Percentiles rank a stretch among this genome's conserved stretches.
Conservation (phyloP, 495 filamentous ascomycete species). For the Cercophora sp. region DNA sequence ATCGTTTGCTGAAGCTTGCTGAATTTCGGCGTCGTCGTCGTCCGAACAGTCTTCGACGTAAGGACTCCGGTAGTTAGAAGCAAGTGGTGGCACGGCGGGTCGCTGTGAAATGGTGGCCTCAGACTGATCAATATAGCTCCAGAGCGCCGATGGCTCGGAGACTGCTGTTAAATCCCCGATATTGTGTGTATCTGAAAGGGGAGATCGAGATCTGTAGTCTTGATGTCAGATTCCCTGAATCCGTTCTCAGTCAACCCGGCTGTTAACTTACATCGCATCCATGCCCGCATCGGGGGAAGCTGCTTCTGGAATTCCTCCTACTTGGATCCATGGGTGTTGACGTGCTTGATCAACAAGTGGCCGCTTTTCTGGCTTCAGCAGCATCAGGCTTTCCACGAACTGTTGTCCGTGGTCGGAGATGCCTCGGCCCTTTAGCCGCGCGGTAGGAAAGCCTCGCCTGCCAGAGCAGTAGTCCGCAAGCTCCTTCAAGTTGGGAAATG, state of each 20-base stretch:
- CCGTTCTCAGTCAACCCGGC: too few relatives aligned
- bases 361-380: background rate
- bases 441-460: background rate
- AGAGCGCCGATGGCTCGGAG: conserved; percentile 1
- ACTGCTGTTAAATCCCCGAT: background rate
- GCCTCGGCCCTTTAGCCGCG: background rate
- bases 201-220: background rate
- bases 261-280: background rate
- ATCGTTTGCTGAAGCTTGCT: too few relatives aligned
- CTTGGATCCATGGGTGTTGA: conserved; percentile 4
- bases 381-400: conserved; percentile 13
- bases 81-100: background rate
- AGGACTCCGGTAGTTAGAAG: conserved; percentile 2
- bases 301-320: background rate
- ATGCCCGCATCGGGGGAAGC: background rate
- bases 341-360: background rate
- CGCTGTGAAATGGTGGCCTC: background rate
- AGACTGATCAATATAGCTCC: background rate
- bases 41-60: conserved; percentile 6
- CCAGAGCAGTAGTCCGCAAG: conserved; percentile 11
- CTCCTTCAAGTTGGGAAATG: conserved; percentile 8
- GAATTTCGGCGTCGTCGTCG: background rate
- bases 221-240: background rate
- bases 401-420: conserved; percentile 5
- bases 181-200: background rate